Evolutionary conservation across 2,329 filamentous ascomycete species (phyloP), one percentile per base, ranked within the genome.

Genomic region (Colletotrichum higginsianum): DNA sequence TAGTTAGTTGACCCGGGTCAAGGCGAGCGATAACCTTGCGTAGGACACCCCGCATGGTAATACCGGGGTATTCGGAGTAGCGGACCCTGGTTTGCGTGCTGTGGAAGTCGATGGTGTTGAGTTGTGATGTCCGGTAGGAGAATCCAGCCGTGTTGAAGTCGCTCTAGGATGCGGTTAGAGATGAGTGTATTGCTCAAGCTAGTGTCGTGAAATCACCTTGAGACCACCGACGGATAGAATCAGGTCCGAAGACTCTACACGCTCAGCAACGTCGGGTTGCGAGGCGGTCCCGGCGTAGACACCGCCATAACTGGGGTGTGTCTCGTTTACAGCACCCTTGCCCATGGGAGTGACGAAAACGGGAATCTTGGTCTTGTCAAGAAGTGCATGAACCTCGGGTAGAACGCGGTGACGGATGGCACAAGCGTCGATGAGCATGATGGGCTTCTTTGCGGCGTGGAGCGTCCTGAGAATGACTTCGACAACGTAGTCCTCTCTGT

Each of bases 321-420:
- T 88, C 81, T 98, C 94, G 77, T 96, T 88, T 57, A 98, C 88
- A 23, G 93, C 93, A 21, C 94, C 90, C 83, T 97, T 97, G 57
- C 94, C 94, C 93, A 97, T 97, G 2, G 94, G 94, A 0, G 94
- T 93, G n/a, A 95, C 93, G 76, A 96, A 97, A 0, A 93, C 92
- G 5, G 95, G 94, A 9, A 97, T 84, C 4, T 89, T 86, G 1
- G 93, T 93, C 80, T 92, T 93, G 72, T 91, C 86, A 62, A 97
- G 84, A 18, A 98, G 85, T 9, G 89, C 88, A 75, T 93, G 90
- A 21, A 94, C 90, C 80, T 96, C 94, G 1, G 89, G 81, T 1
- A 95, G 81, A 18, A 93, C 92, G 52, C 91, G 87, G 78, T 96
- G 93, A 44, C 94, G 90, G 74, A 95, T 91, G 13, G 94, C 92